Conservation (phyloP, 2,329 filamentous ascomycete genomes). For the Cytospora piceicola region DNA sequence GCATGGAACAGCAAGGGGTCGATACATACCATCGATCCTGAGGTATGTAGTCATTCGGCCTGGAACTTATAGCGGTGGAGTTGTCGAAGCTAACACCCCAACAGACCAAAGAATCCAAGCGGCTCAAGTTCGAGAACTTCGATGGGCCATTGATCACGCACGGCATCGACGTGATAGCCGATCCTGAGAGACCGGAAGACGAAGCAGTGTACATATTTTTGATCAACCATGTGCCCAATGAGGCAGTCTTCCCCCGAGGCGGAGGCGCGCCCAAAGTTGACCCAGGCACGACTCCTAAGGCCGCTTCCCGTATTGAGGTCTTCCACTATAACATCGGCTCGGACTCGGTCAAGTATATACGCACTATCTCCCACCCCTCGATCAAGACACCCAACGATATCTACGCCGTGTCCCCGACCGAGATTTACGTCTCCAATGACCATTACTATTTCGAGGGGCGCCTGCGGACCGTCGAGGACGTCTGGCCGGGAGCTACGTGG, state of each 20-base stretch:
- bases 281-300: slow-evolving; percentile 18
- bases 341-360: slow-evolving; percentile 18
- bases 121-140: slow-evolving; percentile 56
- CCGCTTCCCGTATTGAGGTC: slow-evolving; percentile 25
- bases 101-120: slow-evolving; percentile 50
- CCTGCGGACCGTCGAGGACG: slow-evolving; percentile 15
- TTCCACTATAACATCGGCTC: slow-evolving; percentile 27
- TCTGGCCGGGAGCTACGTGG: slow-evolving; percentile 21
- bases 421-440: slow-evolving; percentile 28
- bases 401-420: slow-evolving; percentile 20
- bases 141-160: slow-evolving; percentile 59
- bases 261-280: slow-evolving; percentile 9
- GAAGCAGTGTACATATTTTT: slow-evolving; percentile 62
- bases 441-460: slow-evolving; percentile 27
- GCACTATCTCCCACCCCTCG: slow-evolving; percentile 26
- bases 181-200: slow-evolving; percentile 43
- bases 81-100: not conserved
- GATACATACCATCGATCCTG: slow-evolving; percentile 58
- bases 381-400: slow-evolving; percentile 30
- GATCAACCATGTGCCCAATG: slow-evolving; percentile 61
- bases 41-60: slow-evolving; percentile 42
- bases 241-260: slow-evolving; percentile 22
- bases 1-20: slow-evolving; percentile 45
- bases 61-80: not conserved
- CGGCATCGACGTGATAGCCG: slow-evolving; percentile 62